Base-by-base conservation (phyloP, 2,329 filamentous ascomycete genomes). In the Monosporascus ibericus region DNA sequence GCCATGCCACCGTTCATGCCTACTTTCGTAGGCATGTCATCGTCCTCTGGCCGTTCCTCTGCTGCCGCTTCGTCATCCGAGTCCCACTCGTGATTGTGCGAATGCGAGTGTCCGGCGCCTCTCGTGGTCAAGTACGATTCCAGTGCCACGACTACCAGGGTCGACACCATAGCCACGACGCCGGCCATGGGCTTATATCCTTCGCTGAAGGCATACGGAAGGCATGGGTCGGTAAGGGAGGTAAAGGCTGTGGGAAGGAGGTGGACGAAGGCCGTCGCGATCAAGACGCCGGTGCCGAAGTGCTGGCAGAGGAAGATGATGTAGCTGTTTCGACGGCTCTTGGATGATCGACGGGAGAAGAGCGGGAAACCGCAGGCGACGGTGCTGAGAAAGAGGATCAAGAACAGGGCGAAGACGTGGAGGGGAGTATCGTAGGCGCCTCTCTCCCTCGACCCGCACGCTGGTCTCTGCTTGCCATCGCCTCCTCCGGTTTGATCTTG, bases 41-140 rank as follows among this genome's bases (percentile, higher is more conserved):
- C 60, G 36, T 63, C 62, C 25, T 68, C 60, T 6, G 24, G 38
- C 17, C 22, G 3, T 17, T 52, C 50, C 6, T 54, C 52, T 53
- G 64, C 48, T 25, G 59, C 30, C 65, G 71, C 71, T 27, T 66
- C 63, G n/a, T 73, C 67, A 2, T 75, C 72, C 3, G 76, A 74
- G 36, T 79, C 76, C 71, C 76, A 80, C 36, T 69, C 68, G 11
- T 68, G 74, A 34, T 73, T 68, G 58, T 85, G 82, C 1, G 79
- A 77, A 62, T 85, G 82, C 1, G 79, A 79, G 63, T 86, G 83
- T 1, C 80, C 76, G 2, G 82, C 84, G 44, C 83, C 83, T 51
- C 82, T 72, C 2, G 86, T 87, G 0, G 90, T 91, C 60, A 97
- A 85, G 67, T 91, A 90, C 72, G 94, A 95, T 69, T 97, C 92